Evolutionary conservation across 2,329 filamentous ascomycete species (phyloP).

Genomic region (Neopestalotiopsis sp.): DNA sequence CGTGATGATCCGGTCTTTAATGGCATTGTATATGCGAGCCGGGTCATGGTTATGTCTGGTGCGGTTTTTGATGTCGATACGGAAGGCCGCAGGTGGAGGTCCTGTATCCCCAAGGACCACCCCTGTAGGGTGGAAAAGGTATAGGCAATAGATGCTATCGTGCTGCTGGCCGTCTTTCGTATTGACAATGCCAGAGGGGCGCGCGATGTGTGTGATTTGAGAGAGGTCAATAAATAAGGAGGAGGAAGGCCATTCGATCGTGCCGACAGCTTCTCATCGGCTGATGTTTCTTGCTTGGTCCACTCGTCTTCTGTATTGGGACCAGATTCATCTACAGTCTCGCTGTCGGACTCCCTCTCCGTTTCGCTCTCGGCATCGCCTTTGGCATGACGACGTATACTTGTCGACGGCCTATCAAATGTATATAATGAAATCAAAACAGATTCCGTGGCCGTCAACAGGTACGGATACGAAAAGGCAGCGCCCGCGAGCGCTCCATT

Average conservation of each 20-base stretch:
- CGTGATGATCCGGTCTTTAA: conserved; percentile 29
- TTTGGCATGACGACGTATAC: background rate
- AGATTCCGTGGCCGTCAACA: conserved; percentile 78
- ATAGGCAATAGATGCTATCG: conserved; percentile 87
- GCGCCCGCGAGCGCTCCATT: conserved; percentile 73
- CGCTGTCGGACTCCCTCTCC: conserved; percentile 5
- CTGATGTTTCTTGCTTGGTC: background rate
- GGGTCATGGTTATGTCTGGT: conserved; percentile 43
- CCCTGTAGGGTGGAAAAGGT: conserved; percentile 79
- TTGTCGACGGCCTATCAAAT: conserved; percentile 48
- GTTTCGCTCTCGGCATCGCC: conserved; percentile 19
- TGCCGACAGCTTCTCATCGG: background rate
- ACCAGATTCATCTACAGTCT: conserved; percentile 19
- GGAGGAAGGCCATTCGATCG: conserved; percentile 28
- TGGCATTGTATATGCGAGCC: conserved; percentile 46
- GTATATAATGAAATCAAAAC: conserved; percentile 80
- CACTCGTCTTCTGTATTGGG: conserved; percentile 14
- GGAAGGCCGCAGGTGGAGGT: conserved; percentile 67
- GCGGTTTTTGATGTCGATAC: conserved; percentile 29
- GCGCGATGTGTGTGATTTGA: conserved; percentile 80
- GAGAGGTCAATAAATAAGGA: conserved; percentile 73
- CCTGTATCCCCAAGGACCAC: conserved; percentile 93
- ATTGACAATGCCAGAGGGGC: conserved; percentile 84
- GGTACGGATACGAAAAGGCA: conserved; percentile 75
- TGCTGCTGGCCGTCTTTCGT: conserved; percentile 65